Base-by-base conservation (phyloP, 106 monocot genomes). In the Allium sativum region DNA sequence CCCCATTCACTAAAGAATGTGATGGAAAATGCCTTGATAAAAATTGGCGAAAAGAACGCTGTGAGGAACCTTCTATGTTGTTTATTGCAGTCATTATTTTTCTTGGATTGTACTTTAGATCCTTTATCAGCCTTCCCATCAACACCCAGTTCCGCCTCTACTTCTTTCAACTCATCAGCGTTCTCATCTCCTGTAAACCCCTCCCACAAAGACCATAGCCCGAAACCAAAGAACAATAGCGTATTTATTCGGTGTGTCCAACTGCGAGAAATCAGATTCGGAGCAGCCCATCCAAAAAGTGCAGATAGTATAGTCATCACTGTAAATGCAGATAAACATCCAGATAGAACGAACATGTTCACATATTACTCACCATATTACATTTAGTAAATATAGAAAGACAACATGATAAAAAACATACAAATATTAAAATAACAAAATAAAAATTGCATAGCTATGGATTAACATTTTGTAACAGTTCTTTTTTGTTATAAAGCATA, bases 1-100 rank as follows among this genome's bases (percentile, higher is more conserved):
- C 96, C 96, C 96, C 96, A 96, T 51, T 96, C 96, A n/a, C 96
- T 91, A 62, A 96, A 96, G 87, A 96, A 96, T 53, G 84, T 96
- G 20, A 96, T 91, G 47, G 96, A 96, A 76, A 96, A 96, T 50
- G 95, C 95, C 95, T 89, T 82, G 31, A 94, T 65, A 74, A 89
- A 83, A 62, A 94, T 89, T 3, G 96, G 96, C 31, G 96, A 96
- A 55, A 96, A 84, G 18, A 96, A 68, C 51, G 87, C 91, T 21
- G 77, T 65, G 16, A 82, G 63, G 61, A 91, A 90, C 69, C 77
- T 68, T 61, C 82, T 84, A 40, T 80, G 72, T 40, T 78, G 71
- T 77, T 96, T 96, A 79, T 91, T 96, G 48, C 68, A 67, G 62
- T 91, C 87, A 59, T 86, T 79, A 44, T 75, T 73, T 44, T 42